Evolutionary conservation across 176 grass and related monocot species (phyloP).

Genomic region (Oryza nivara): DNA sequence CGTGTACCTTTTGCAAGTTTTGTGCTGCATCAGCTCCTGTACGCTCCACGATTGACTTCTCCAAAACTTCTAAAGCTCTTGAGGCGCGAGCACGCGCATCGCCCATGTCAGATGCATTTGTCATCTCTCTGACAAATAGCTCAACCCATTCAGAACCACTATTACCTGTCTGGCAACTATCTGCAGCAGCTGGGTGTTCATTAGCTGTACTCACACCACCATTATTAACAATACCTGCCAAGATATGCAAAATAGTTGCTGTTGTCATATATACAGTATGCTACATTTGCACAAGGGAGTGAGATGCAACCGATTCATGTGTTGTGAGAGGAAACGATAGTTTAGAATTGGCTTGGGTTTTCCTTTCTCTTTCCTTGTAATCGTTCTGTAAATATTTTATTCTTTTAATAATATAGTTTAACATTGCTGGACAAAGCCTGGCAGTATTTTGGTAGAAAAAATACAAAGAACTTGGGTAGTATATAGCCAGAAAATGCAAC

Average conservation of each 20-base stretch:
- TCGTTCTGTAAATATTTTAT: too few species aligned
- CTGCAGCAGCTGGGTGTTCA: constrained; percentile 37
- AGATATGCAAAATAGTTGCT: constrained; percentile 6
- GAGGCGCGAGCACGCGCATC: constrained; percentile 68
- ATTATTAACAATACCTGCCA: constrained; percentile 52
- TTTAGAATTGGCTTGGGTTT: too few species aligned
- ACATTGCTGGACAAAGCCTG: too few species aligned
- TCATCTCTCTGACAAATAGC: constrained; percentile 83
- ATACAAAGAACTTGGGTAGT: too few species aligned
- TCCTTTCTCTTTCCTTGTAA: too few species aligned
- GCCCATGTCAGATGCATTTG: constrained; percentile 59
- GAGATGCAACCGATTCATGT: neutral
- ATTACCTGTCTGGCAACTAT: constrained; percentile 38
- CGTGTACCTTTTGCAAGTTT: constrained; percentile 66
- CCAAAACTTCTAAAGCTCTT: constrained; percentile 74
- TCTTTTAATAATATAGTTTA: too few species aligned
- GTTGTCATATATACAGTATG: constrained; percentile 4
- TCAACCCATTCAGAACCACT: constrained; percentile 75
- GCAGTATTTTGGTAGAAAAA: too few species aligned
- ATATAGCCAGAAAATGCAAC: too few species aligned
- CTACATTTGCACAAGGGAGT: neutral
- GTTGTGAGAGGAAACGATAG: neutral
- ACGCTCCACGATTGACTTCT: constrained; percentile 61
- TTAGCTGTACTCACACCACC: constrained; percentile 33
- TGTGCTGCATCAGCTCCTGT: constrained; percentile 51